A percentile compares a stretch with the other conserved stretches of the same genome.
Conservation (phyloP, 2,329 filamentous ascomycete species). For the Chalaropsis thielavioides region DNA sequence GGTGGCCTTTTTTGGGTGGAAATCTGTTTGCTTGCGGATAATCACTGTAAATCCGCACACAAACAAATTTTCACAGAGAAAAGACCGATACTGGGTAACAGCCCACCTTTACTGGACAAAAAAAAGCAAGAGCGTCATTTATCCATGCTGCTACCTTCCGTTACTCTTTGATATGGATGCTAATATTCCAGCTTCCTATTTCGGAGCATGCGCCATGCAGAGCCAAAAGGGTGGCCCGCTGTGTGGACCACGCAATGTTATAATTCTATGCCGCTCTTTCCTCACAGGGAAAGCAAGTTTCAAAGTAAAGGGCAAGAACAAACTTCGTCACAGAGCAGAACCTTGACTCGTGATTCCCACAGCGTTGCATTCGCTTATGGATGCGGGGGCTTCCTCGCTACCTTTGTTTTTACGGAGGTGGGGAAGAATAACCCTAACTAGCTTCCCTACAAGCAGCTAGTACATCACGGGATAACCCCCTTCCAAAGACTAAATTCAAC, state of each 20-base stretch:
- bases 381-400: not conserved
- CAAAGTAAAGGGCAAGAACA: too few species aligned
- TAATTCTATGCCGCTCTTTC: not conserved
- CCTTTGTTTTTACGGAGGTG: not conserved
- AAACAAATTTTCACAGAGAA: not conserved
- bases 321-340: too few species aligned
- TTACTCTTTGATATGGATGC: too few species aligned
- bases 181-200: too few species aligned
- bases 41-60: too few species aligned
- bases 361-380: conserved; percentile 6
- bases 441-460: not conserved
- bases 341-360: not conserved
- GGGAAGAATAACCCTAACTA: not conserved
- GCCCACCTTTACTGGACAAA: not conserved
- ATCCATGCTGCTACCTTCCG: too few species aligned
- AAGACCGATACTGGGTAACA: too few species aligned
- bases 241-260: not conserved
- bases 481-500: not conserved
- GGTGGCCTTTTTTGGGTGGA: too few species aligned
- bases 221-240: too few species aligned
- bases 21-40: too few species aligned
- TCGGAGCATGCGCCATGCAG: too few species aligned
- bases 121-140: too few species aligned
- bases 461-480: not conserved
- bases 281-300: not conserved